Base-by-base conservation (phyloP, 1,139 yeast species). In the Pichia sp. region DNA sequence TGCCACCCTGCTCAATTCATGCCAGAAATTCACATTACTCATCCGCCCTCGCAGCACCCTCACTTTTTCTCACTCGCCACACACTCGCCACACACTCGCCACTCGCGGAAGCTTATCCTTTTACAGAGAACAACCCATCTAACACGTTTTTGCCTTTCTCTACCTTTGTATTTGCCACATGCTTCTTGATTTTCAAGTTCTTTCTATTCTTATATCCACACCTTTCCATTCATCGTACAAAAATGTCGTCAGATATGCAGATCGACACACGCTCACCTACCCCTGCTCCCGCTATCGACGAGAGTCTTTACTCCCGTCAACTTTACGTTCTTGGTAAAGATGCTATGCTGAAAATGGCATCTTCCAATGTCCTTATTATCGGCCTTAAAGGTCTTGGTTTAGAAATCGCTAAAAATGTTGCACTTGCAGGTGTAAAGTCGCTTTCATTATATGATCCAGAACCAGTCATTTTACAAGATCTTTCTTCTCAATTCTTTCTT, bases 321-420 rank as follows among this genome's bases (percentile, higher is more conserved):
- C 75, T 91, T 62, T 87, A 88, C 55, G 96, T 88, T 43, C 66
- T 88, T 54, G 96, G 96, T 45, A 85, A 86, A 57, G 98, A 91
- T 54, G 99, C 99, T 41, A 91, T 91, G 99, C 71, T 89, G 56
- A 85, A 87, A 63, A 86, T 91, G 96, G 96, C 91, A 58, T 73
- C 77, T 51, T 88, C 97, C 33, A 87, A 84, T 56, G 96, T 91
- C 16, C 74, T 91, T 40, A 72, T 91, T 42, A 77, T 89, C 49
- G 98, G 98, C 4, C 68, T 89, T 49, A 80, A 79, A 59, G 98
- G 98, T 29, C 69, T 91, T 37, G 99, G 99, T 53, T 75, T 86
- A 35, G 99, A 91, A 64, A 88, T 91, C 47, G 96, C 98, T 31
- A 93, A 91, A 65, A 91, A 91, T 64, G 87, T 91, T 43, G 95